These are phyloP conservation scores for Achlya hypogyna DNA, from an alignment of 352 stramenopile species.

Conservation along the genomic window DNA sequence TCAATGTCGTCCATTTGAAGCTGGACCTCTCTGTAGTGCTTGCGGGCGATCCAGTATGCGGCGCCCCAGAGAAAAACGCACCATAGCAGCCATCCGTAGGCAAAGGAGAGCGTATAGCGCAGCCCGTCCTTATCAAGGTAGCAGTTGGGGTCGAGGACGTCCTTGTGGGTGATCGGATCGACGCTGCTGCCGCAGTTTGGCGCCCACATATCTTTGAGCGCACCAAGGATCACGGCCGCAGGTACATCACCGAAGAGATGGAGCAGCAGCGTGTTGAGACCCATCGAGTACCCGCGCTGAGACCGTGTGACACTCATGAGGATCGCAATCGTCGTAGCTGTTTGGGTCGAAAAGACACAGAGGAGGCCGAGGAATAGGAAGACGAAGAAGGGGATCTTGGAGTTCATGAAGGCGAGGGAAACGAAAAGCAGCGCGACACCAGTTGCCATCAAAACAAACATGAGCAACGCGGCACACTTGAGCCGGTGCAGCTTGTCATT, in stretches of 20 bases:
- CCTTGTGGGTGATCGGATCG: constrained; percentile 42
- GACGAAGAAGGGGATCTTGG: constrained; percentile 33
- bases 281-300: constrained; percentile 83
- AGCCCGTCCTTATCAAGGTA: constrained; percentile 2
- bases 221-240: constrained; percentile 3
- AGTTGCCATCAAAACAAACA: constrained; percentile 36
- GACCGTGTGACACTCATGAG: constrained; percentile 85
- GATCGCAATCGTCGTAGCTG: constrained; percentile 78
- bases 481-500: neutral
- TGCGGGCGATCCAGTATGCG: neutral
- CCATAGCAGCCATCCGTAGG: constrained; percentile 7
- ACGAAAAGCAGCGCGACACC: constrained; percentile 41
- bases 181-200: constrained; percentile 60
- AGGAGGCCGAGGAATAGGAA: constrained; percentile 67
- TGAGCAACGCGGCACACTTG: neutral
- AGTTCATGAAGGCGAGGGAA: constrained; percentile 44
- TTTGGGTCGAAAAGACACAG: constrained; percentile 55
- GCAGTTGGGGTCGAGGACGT: constrained; percentile 54
- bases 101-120: neutral
- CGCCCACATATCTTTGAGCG: constrained; percentile 16
- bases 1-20: no score
- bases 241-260: constrained; percentile 14
- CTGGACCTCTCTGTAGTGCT: neutral
- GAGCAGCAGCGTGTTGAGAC: constrained; percentile 27
- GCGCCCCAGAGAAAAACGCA: neutral